Conservation (phyloP, 2,329 filamentous ascomycete genomes). For the Talaromyces atroroseus region DNA sequence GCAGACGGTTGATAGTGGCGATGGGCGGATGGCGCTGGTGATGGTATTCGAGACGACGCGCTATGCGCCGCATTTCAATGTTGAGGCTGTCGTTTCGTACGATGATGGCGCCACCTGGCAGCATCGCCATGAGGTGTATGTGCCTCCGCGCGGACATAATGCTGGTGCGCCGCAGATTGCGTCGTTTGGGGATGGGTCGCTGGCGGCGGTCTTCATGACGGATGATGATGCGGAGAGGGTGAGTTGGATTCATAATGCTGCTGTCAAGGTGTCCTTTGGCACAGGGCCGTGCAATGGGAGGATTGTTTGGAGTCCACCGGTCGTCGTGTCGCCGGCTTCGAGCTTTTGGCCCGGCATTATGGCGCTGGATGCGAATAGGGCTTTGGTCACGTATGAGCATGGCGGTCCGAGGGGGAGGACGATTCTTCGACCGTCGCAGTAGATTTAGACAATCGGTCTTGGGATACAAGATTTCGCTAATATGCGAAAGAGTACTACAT, state of each 20-base stretch:
- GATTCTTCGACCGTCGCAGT: constrained; percentile 18
- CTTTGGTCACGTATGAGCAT: constrained; percentile 27
- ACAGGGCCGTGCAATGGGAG: constrained; percentile 28
- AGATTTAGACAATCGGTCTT: neutral
- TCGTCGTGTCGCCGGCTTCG: constrained; percentile 25
- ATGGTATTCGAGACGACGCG: constrained; percentile 46
- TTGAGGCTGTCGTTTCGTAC: constrained; percentile 44
- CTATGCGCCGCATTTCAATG: constrained; percentile 33
- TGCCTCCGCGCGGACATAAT: constrained; percentile 34
- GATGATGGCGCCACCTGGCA: constrained; percentile 41
- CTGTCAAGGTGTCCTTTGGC: constrained; percentile 39
- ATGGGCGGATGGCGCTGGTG: constrained; percentile 30
- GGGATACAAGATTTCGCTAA: neutral
- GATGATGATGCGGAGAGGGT: constrained; percentile 37
- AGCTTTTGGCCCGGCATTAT: constrained; percentile 39
- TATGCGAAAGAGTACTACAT: neutral
- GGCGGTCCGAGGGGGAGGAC: constrained; percentile 24
- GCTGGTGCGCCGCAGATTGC: constrained; percentile 45
- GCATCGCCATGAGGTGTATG: constrained; percentile 38
- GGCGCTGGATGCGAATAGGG: constrained; percentile 22
- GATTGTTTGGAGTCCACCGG: constrained; percentile 31
- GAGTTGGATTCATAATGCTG: constrained; percentile 37
- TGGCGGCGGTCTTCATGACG: constrained; percentile 45
- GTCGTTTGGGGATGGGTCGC: constrained; percentile 33
- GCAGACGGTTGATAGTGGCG: constrained; percentile 26